Percentiles rank a stretch among this genome's conserved stretches.
Evolutionary conservation across 2,329 filamentous ascomycete species (phyloP).

Genomic region (Ophiocordyceps camponoti-rufipedis): DNA sequence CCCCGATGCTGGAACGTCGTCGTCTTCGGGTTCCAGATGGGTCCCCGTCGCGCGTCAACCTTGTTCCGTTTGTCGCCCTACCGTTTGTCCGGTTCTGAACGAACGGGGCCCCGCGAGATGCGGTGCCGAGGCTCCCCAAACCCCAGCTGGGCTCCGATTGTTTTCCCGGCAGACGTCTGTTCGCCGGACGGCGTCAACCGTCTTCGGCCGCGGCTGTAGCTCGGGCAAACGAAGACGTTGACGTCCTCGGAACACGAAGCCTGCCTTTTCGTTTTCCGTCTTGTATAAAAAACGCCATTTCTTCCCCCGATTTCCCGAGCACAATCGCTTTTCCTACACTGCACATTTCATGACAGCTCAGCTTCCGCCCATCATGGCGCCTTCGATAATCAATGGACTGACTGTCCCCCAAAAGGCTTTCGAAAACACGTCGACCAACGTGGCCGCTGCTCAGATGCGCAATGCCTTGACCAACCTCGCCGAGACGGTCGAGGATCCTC

Average conservation of each 20-base stretch:
- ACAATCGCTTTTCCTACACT: not conserved
- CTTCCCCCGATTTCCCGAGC: not conserved
- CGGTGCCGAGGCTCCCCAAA: too few relatives aligned
- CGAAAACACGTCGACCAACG: constrained; percentile 96
- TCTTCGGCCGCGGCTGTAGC: not conserved
- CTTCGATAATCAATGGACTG: constrained; percentile 6
- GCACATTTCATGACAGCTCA: too few relatives aligned
- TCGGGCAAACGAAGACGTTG: not conserved
- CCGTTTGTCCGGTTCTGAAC: not conserved
- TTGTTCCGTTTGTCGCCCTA: not conserved
- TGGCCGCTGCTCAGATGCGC: constrained; percentile 97
- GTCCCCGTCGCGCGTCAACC: not conserved
- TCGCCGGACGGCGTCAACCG: not conserved
- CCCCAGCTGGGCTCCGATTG: not conserved
- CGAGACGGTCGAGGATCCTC: constrained; percentile 71
- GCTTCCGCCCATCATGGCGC: not conserved
- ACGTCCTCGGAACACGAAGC: not conserved
- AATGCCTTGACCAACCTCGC: constrained; percentile 86
- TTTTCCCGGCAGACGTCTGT: not conserved
- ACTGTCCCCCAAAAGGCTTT: constrained; percentile 50
- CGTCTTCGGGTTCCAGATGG: too few relatives aligned
- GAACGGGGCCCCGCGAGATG: not conserved
- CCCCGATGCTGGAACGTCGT: not conserved
- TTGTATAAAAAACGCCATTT: not conserved
- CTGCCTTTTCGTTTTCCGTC: not conserved